phyloP scores from a whole-genome alignment of 495 filamentous ascomycete species.

The Penicillium lividum region DNA sequence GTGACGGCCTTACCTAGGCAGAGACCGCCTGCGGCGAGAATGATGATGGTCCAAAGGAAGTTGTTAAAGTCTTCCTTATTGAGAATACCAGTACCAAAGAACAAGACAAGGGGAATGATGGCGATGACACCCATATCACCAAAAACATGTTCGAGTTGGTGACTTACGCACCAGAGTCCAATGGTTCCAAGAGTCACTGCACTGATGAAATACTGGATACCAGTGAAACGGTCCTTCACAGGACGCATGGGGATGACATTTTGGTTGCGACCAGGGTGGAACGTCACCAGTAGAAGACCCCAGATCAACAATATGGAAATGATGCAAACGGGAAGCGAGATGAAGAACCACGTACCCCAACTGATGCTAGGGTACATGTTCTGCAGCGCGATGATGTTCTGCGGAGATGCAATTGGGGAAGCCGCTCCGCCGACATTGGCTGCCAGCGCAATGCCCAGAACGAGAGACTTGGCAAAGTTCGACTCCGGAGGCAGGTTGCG shows the following conservation, averaged over 20 bases:
- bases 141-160: constrained; percentile 83
- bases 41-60: constrained; percentile 99
- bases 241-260: constrained; percentile 91
- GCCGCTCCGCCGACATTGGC: constrained; percentile 96
- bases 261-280: constrained; percentile 79
- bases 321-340: constrained; percentile 89
- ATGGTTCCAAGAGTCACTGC: constrained; percentile 86
- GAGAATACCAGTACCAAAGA: constrained; percentile 95
- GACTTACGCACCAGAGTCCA: constrained; percentile 85
- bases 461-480: constrained; percentile 89
- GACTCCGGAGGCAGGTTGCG: constrained; percentile 90
- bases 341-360: constrained; percentile 97
- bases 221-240: constrained; percentile 83
- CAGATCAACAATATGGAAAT: constrained; percentile 88
- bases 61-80: constrained; percentile 99
- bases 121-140: constrained; percentile 99
- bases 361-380: constrained; percentile 89
- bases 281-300: constrained; percentile 79
- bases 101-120: constrained; percentile 91
- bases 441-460: constrained; percentile 93
- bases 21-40: constrained; percentile 91
- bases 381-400: constrained; percentile 94
- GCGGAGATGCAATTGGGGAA: constrained; percentile 92
- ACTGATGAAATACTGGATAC: constrained; percentile 90
- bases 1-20: constrained; percentile 94